Evolutionary conservation across 148 eudicot species (phyloP), one percentile per base, ranked within the genome.

Genomic region (Chenopodium album): DNA sequence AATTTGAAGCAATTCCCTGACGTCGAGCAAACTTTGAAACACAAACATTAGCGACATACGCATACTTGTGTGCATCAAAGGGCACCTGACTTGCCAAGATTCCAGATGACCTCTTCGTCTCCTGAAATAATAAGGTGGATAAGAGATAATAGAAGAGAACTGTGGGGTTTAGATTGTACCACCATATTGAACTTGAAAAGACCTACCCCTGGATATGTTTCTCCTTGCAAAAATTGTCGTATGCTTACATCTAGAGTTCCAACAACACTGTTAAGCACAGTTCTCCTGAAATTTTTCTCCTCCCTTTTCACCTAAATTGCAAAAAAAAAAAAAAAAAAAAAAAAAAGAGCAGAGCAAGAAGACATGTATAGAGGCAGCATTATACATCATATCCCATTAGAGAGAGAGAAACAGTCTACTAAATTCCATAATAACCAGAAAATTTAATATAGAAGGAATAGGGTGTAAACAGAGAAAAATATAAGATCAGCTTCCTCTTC

Each of bases 161-260:
- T 41, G 28, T 54, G 76, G 20, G 65, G 64, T 64, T 73, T 31
- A 23, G 64, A 67, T 82, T 34, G n/a, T 32, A 26, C 6, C 54
- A 82, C 10, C n/a, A 79, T 47, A 60, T 12, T 44, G 48, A 5
- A 67, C 47, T 76, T 41, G 76, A 73, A 54, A 68, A 68, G 71
- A 84, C 73, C 29, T 88, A 91, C 97, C 92, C 91, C 94, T 54
- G 95, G 97, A 86, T 92, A 90, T 74, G 87, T 89, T 87, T 93
- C 95, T 28, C 97, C 90, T 50, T 74, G 91, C 63, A 88, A 73
- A 84, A 89, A 89, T 78, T 89, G 95, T 19, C 92, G 88, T 74
- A 93, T 87, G 84, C 93, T 90, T 52, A 93, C 86, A 79, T 92
- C 97, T 80, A 93, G 84, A 78, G 97, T 93, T 80, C 95, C 97